Evolutionary conservation across 2,329 filamentous ascomycete genomes (phyloP).

Genomic region (Dothiorella sarmentorum): DNA sequence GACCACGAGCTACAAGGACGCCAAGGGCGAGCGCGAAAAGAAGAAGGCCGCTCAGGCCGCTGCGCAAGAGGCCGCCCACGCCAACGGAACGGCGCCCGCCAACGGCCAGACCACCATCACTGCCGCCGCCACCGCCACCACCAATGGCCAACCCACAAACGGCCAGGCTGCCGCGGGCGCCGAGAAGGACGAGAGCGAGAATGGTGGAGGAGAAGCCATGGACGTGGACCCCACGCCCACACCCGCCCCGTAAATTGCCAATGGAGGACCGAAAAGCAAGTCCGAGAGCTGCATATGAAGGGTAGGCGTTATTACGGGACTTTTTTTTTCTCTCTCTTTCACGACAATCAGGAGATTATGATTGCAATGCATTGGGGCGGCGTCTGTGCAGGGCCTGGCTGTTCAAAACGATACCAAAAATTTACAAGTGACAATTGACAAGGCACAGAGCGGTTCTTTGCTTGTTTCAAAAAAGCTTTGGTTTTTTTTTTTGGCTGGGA

Average conservation of each 20-base stretch:
- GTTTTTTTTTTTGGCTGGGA: too few species aligned
- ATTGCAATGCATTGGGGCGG: constrained; percentile 1
- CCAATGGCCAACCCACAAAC: background rate
- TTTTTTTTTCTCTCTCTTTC: too few species aligned
- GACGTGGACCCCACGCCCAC: constrained; percentile 6
- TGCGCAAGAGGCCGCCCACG: background rate
- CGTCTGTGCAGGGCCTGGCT: background rate
- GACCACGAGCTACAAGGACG: constrained; percentile 75
- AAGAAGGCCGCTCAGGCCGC: constrained; percentile 20
- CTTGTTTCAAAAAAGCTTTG: too few species aligned
- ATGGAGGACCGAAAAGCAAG: background rate
- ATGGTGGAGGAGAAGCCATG: constrained; percentile 12
- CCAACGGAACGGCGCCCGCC: background rate
- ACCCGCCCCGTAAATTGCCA: background rate
- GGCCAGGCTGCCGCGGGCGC: constrained; percentile 2
- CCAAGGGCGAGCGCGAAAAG: constrained; percentile 61
- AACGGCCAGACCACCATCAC: constrained; percentile 15
- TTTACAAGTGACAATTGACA: background rate
- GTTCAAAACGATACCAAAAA: constrained; percentile 9
- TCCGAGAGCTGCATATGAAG: background rate
- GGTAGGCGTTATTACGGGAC: background rate
- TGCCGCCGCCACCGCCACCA: background rate
- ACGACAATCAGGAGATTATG: background rate
- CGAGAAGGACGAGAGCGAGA: background rate
- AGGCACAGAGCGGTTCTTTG: background rate